Base-by-base conservation (phyloP, 495 filamentous ascomycete genomes). In the Penicillium maclennaniae region DNA sequence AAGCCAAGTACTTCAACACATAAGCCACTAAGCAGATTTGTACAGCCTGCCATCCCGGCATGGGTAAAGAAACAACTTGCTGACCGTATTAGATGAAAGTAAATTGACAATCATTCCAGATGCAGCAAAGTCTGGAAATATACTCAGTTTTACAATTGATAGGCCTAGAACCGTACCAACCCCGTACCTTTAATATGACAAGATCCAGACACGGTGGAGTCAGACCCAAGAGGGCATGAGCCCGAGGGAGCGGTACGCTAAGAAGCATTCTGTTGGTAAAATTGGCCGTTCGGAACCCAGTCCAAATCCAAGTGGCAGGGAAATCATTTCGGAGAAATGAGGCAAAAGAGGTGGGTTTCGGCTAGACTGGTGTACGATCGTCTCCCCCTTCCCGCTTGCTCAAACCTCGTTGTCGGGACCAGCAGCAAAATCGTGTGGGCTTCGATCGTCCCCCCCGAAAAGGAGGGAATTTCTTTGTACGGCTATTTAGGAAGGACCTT, bases 171-270 rank as follows among this genome's bases (percentile, higher is more conserved):
- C n/a, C n/a, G n/a, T n/a, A n/a, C n/a, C n/a, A n/a, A n/a, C n/a
- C n/a, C n/a, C n/a, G n/a, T n/a, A n/a, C n/a, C n/a, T n/a, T n/a
- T 37, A 36, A 20, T 39, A 38, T 6, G 7, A 47, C n/a, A n/a
- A 23, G 19, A 21, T 6, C 3, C 26, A 47, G 17, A 38, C 15
- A 8, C 4, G 25, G 1, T 4, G 14, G 17, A n/a, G 10, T 37
- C 10, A 17, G 10, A 21, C 10, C 19, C 5, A 34, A 27, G 39
- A 39, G 54, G 50, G 31, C 42, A 27, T 19, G 31, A 34, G 54
- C 58, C 58, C 58, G 51, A 41, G 34, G 4, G 38, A 48, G 10
- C 23, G 58, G 54, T 27, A 56, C 50, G 48, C 58, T 54, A 61
- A 45, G 43, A n/a, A 40, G 23, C 26, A 16, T 49, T 34, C 17